Evolutionary conservation across 164 flowering plant genomes (phyloP).

Genomic region (Umbilicus rupestris): DNA sequence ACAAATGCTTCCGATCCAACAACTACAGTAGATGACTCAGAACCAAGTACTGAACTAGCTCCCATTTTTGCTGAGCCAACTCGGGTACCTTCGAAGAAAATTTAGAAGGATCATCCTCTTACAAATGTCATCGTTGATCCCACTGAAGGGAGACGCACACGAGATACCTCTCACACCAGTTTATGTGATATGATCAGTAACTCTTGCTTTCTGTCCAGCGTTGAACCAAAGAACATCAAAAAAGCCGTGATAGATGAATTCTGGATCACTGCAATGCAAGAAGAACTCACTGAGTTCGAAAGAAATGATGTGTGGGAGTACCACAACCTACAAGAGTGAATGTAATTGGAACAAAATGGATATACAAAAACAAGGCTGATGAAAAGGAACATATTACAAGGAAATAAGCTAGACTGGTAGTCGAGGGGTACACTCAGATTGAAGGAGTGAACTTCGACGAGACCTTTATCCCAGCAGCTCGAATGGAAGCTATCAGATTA

Average conservation of each 20-base stretch:
- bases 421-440: background rate
- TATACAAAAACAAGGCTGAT: background rate
- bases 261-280: constrained; percentile 4
- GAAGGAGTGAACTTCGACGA: constrained; percentile 5
- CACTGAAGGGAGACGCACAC: too few relatives aligned
- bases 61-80: too few relatives aligned
- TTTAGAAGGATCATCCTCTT: too few relatives aligned
- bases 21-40: too few relatives aligned
- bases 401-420: background rate
- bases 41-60: too few relatives aligned
- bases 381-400: background rate
- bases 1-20: too few relatives aligned
- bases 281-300: background rate
- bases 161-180: too few relatives aligned
- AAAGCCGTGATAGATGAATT: background rate
- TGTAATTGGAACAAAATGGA: background rate
- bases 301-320: background rate
- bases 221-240: background rate
- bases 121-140: too few relatives aligned
- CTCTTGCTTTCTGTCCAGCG: too few relatives aligned
- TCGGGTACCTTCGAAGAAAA: too few relatives aligned
- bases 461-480: background rate
- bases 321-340: background rate
- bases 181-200: too few relatives aligned
- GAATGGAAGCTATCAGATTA: background rate